Evolutionary conservation across 371 early-diverging fungal genomes (phyloP), one percentile per base, ranked within the genome.

Genomic region (Chytridiales sp.): DNA sequence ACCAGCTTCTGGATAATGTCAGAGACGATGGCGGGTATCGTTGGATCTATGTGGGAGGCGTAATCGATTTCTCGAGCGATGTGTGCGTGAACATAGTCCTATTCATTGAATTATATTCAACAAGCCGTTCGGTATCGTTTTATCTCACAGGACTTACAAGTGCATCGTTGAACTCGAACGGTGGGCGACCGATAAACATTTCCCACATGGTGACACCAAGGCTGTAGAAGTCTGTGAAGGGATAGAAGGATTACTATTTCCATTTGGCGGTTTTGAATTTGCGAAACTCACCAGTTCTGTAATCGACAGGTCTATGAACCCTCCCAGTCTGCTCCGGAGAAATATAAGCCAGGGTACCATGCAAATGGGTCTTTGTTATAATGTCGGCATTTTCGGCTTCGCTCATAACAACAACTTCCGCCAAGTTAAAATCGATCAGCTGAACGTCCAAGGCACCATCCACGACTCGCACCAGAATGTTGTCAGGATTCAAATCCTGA

Each of bases 261-360:
- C 15, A 51, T 44, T 34, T 17, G 8, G 31, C 30, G 11, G 11
- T 21, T 9, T 11, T 13, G 56, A 36, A 21, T 43, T 13, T 4
- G 17, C 3, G 31, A 31, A 2, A 41, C 58, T 30, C 35, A 73
- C 73, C 73, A 19, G 73, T 71, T 27, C 78, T 52, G 51, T 71
- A 72, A 47, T 77, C 78, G 2, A 71, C 61, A 2, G 56, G 39
- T 26, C 65, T 24, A 4, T 71, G 67, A 32, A 70, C 58, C 30
- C 78, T 30, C 4, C 78, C 78, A 9, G 78, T 77, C 66, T 77
- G 78, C 62, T 77, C 78, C 26, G 77, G 77, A 15, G 74, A 69
- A 36, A 77, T 47, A 53, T 77, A 77, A 1, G 70, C 59, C 36
- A 74, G 56, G 4, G 74, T 70, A 36, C 74, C 74, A 26, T 70